Conservation (phyloP, 1,139 yeast genomes). For the Kodamaea alishanica region DNA sequence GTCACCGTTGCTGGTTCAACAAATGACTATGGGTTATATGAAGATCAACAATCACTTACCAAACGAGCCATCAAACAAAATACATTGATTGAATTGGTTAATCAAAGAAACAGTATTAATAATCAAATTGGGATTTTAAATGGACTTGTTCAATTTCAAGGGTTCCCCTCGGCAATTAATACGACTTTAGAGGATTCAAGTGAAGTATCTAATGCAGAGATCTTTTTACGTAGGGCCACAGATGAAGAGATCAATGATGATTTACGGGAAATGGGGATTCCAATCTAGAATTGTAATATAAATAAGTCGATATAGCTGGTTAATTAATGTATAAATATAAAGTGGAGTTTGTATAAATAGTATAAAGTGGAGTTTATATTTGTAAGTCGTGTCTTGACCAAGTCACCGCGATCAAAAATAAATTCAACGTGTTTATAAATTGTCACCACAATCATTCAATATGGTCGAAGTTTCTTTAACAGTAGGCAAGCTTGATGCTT, state of each 20-base stretch:
- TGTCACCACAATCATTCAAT: no score
- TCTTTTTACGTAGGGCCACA: conserved; percentile 48
- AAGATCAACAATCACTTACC: conserved; percentile 11
- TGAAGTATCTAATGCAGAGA: conserved; percentile 25
- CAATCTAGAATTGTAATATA: no score
- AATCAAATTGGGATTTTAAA: conserved; percentile 56
- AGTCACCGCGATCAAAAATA: no score
- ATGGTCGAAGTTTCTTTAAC: conserved; percentile 90
- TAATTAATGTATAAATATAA: no score
- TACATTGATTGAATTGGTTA: conserved; percentile 44
- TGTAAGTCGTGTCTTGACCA: no score
- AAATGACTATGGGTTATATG: conserved; percentile 10
- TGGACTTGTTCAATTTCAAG: conserved; percentile 55
- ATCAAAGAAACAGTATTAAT: conserved; percentile 51
- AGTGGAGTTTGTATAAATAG: no score
- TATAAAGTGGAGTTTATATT: no score
- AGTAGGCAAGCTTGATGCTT: conserved; percentile 94
- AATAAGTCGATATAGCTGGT: no score
- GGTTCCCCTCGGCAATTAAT: conserved; percentile 66
- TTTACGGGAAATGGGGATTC: conserved; percentile 48
- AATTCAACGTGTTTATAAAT: no score
- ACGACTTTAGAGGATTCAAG: conserved; percentile 23
- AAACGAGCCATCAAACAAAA: conserved; percentile 39
- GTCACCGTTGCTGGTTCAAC: conserved; percentile 18
- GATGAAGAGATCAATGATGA: conserved; percentile 65